Evolutionary conservation across 768 basidiomycete genomes (phyloP), one percentile per base, ranked within the genome.

Genomic region (Cystobasidiopsis lactophilus): DNA sequence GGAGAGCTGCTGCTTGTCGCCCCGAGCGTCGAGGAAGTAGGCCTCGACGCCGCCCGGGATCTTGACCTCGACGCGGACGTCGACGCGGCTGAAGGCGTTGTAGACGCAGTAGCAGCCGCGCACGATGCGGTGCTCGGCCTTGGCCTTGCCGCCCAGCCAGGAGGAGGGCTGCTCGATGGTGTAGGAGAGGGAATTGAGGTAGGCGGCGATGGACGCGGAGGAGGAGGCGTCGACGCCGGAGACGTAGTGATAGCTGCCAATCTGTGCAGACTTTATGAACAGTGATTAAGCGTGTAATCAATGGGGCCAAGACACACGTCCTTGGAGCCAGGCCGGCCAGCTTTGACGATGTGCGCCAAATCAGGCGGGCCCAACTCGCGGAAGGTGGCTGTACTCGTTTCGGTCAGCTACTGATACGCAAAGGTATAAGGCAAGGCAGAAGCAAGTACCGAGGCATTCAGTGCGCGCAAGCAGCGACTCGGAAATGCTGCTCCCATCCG

Each of bases 161-260:
- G 84, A 79, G 26, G 78, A 75, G 52, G 73, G 77, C 58, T 89
- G 88, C 63, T 95, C 93, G 57, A 96, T 79, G 18, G 76, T 58
- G 64, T 95, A 96, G 5, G 85, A 91, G n/a, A 96, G 73, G 23
- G 88, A 93, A 70, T 98, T 96, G 67, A 96, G 82, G 68, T 98
- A 98, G 11, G 93, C 91, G 3, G 93, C 93, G 27, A 98, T 74
- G 0, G 88, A 91, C 3, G 93, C 93, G 19, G 89, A 95, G 5
- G 91, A 93, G 18, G 88, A 95, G 1, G 91, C 86, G 66, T 98
- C 93, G 50, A 98, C 85, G n/a, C 93, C 91, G 0, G 93, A 98
- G 53, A 93, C 76, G 61, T 85, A 95, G 68, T 98, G 93, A 66
- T 95, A 96, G 33, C 91, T 95, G 37, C 86, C 85, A 54, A 85